Conservation (phyloP, 1,139 yeast genomes). For the Eremothecium cymbalariae region DNA sequence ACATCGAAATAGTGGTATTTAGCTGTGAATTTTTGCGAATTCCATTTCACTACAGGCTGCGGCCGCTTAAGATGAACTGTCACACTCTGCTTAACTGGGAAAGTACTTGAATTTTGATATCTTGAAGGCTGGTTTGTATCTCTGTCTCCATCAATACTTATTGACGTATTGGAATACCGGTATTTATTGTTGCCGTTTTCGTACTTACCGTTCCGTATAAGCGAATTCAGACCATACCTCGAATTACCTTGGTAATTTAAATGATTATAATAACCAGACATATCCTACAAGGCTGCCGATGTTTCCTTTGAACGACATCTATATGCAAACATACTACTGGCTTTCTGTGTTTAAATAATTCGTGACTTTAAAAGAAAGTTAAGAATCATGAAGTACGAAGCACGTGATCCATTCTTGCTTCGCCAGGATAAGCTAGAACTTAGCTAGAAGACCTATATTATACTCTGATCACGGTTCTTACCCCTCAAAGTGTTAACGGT, state of each 20-base stretch:
- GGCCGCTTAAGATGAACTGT: constrained; percentile 14
- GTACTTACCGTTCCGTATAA: constrained; percentile 1
- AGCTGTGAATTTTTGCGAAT: constrained; percentile 16
- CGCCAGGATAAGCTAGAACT: no score
- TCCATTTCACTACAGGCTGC: constrained; percentile 18
- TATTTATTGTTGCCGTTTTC: constrained; percentile 1
- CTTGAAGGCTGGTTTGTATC: not conserved
- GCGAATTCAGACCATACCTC: constrained; percentile 3
- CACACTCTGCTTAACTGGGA: not conserved
- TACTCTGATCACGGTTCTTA: no score
- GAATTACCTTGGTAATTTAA: constrained; percentile 3
- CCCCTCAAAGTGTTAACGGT: no score
- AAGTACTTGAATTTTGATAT: not conserved
- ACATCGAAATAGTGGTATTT: constrained; percentile 31
- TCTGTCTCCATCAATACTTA: not conserved
- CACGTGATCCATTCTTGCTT: no score
- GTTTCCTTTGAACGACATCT: no score
- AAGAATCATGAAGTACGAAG: no score
- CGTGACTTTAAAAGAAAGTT: no score
- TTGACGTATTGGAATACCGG: not conserved
- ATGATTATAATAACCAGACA: constrained; percentile 4
- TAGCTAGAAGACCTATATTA: no score
- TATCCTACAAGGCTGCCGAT: no score
- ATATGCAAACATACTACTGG: no score
- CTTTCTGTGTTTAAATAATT: no score